Evolutionary conservation across 2,329 filamentous ascomycete species (phyloP).

Genomic region (Venturia aucupariae): DNA sequence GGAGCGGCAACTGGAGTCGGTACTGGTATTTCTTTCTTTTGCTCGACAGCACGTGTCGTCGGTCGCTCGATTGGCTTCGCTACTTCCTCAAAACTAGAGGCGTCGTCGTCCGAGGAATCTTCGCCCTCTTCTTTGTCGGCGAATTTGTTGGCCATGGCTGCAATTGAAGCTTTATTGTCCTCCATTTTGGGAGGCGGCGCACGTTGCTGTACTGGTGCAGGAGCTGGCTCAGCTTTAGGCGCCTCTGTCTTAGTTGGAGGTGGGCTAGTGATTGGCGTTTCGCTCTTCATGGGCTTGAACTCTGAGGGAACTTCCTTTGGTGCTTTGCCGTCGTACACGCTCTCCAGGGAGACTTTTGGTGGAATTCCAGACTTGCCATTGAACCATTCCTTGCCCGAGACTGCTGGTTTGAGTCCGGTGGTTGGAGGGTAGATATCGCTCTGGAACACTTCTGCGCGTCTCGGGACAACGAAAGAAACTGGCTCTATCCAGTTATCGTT

Average conservation of each 20-base stretch:
- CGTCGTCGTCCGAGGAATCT: constrained; percentile 50
- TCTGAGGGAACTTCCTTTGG: constrained; percentile 64
- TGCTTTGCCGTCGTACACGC: constrained; percentile 75
- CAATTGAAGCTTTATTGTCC: constrained; percentile 81
- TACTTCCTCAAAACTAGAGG: constrained; percentile 81
- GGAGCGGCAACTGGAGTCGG: constrained; percentile 30
- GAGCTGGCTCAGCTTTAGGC: constrained; percentile 39
- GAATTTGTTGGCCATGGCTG: constrained; percentile 76
- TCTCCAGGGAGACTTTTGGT: constrained; percentile 88
- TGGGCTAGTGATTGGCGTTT: constrained; percentile 26
- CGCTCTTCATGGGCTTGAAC: constrained; percentile 48
- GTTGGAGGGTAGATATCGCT: constrained; percentile 93
- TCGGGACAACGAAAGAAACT: constrained; percentile 92
- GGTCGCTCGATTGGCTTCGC: constrained; percentile 61
- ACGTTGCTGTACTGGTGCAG: constrained; percentile 36
- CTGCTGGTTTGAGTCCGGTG: constrained; percentile 66
- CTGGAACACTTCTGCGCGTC: constrained; percentile 89
- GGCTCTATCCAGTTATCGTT: constrained; percentile 92
- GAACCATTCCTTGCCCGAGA: constrained; percentile 76
- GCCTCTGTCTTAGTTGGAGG: constrained; percentile 46
- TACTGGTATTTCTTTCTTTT: constrained; percentile 27
- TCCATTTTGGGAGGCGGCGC: constrained; percentile 60
- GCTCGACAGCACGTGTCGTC: constrained; percentile 31
- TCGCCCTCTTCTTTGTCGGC: constrained; percentile 64
- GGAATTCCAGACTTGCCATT: constrained; percentile 75